A percentile compares a stretch with the other conserved stretches of the same genome.
Conservation (phyloP, 768 basidiomycete species). For the Hygrocybe coccinea region DNA sequence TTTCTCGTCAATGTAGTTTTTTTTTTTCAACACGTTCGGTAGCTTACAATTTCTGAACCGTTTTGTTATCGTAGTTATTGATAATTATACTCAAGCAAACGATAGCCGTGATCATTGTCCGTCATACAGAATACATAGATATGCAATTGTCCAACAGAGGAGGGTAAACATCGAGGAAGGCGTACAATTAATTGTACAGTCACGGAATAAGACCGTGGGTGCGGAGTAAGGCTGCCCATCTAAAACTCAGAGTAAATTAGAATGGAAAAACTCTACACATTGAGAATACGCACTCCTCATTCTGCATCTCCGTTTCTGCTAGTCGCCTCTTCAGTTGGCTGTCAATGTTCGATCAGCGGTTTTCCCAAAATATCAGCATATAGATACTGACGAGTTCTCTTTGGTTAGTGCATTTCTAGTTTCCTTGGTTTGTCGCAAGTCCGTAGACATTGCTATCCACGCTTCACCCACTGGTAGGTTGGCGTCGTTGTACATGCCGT, state of each 20-base stretch:
- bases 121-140: background rate
- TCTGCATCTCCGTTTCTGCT: constrained; percentile 66
- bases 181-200: background rate
- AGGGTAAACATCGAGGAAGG: background rate
- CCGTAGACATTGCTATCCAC: constrained; percentile 69
- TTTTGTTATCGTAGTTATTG: no score
- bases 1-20: background rate
- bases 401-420: constrained; percentile 63
- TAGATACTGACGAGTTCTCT: constrained; percentile 70
- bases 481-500: constrained; percentile 83
- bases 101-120: no score
- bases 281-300: constrained; percentile 64
- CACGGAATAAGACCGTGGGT: constrained; percentile 42
- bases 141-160: background rate
- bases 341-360: constrained; percentile 10
- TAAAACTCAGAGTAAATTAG: constrained; percentile 26
- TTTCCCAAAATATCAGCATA: background rate
- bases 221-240: constrained; percentile 63
- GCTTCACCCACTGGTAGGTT: constrained; percentile 80
- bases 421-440: constrained; percentile 72
- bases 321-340: constrained; percentile 69
- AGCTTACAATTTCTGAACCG: background rate
- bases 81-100: no score
- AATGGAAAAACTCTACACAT: constrained; percentile 4
- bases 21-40: background rate